phyloP scores from a whole-genome alignment of 768 basidiomycete species.

The Lentinula raphanica region DNA sequence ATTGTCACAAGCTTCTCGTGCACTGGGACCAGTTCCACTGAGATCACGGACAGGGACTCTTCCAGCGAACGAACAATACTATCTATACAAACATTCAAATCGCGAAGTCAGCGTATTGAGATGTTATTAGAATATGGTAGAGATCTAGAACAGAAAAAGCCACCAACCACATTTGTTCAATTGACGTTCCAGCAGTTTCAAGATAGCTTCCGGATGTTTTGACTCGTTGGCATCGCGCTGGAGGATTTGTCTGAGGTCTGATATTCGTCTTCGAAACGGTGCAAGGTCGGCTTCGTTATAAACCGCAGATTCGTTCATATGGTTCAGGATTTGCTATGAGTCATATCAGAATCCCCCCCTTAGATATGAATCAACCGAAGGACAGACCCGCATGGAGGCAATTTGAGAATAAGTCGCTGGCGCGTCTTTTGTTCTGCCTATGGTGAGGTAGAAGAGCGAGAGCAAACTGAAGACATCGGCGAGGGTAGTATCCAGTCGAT shows the following conservation, averaged over 20 bases:
- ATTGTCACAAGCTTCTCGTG: constrained; percentile 86
- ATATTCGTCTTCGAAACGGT: constrained; percentile 80
- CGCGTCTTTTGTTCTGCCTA: constrained; percentile 91
- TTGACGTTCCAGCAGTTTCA: constrained; percentile 84
- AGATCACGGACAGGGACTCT: constrained; percentile 81
- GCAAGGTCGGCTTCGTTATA: constrained; percentile 89
- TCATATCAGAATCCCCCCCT: constrained; percentile 7
- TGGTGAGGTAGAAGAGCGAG: constrained; percentile 95
- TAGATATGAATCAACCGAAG: neutral
- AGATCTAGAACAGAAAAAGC: neutral
- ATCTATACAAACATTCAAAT: constrained; percentile 59
- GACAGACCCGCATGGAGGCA: constrained; percentile 89
- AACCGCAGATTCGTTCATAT: constrained; percentile 93
- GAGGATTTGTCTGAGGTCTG: constrained; percentile 81
- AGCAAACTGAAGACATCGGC: constrained; percentile 94
- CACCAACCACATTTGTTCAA: constrained; percentile 85
- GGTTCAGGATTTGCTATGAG: constrained; percentile 83
- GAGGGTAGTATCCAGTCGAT: constrained; percentile 91
- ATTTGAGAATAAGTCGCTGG: constrained; percentile 96
- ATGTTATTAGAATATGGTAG: neutral
- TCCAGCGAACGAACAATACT: constrained; percentile 71
- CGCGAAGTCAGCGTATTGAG: neutral
- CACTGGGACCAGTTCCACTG: constrained; percentile 83
- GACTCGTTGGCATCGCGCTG: constrained; percentile 75
- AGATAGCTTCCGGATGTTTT: constrained; percentile 83